Percentiles rank a stretch among this genome's conserved stretches.
These are phyloP conservation scores for Beauveria sp. DNA, from an alignment of 2,329 filamentous ascomycete genomes.

Conservation along the genomic window DNA sequence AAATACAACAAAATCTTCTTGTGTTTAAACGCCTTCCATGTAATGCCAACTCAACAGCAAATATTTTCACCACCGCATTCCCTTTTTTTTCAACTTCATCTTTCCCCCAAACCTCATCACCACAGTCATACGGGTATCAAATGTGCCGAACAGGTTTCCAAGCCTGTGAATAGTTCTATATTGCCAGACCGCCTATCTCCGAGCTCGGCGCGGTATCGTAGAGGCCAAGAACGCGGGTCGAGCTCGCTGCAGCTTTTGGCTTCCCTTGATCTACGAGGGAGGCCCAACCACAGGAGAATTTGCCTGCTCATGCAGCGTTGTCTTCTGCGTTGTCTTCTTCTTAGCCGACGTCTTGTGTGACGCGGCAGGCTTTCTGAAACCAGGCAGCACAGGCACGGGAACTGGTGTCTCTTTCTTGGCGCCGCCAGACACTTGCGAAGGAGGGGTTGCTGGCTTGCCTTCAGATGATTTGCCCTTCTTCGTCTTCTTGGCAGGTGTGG, in stretches of 20 bases:
- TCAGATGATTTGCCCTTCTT: background rate
- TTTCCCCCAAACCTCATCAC: background rate
- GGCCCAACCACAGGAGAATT: background rate
- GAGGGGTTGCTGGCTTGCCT: background rate
- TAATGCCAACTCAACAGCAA: slow-evolving; percentile 2
- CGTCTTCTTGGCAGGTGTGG: slow-evolving; percentile 9
- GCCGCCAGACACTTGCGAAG: background rate
- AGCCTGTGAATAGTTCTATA: background rate
- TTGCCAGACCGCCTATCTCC: background rate
- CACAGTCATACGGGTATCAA: background rate
- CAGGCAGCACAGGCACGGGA: slow-evolving; percentile 29
- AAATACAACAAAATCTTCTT: background rate
- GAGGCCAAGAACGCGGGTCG: background rate
- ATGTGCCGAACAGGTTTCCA: background rate
- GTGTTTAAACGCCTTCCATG: slow-evolving; percentile 4
- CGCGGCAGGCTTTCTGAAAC: background rate
- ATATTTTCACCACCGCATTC: background rate
- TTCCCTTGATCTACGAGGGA: background rate
- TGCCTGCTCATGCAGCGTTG: background rate
- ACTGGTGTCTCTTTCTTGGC: slow-evolving; percentile 20
- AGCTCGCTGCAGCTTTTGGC: background rate
- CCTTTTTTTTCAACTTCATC: background rate
- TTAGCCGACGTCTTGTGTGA: slow-evolving; percentile 15
- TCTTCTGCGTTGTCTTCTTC: slow-evolving; percentile 25
- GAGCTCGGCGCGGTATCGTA: background rate